These are phyloP conservation scores for Xylariales sp. DNA, from an alignment of 2,329 filamentous ascomycete species.

Conservation along the genomic window DNA sequence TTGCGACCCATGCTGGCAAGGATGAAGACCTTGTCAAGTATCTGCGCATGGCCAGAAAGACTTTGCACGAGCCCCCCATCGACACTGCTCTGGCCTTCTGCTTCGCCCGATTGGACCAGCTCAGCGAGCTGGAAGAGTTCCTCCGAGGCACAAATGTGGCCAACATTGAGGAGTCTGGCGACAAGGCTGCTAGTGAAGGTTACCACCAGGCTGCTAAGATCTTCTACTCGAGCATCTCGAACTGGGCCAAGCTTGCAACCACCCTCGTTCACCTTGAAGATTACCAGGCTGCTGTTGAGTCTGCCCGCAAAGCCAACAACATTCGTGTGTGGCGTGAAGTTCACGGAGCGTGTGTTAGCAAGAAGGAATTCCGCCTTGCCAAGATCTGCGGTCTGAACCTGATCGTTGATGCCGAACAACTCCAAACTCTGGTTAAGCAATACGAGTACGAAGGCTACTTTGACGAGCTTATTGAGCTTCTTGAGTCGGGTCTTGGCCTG, in stretches of 20 bases:
- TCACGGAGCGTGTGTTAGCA: constrained; percentile 89
- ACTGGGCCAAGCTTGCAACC: constrained; percentile 98
- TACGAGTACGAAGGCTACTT: constrained; percentile 98
- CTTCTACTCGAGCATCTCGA: constrained; percentile 96
- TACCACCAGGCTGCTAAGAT: constrained; percentile 97
- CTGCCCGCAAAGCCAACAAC: constrained; percentile 96
- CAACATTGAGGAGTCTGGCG: constrained; percentile 92
- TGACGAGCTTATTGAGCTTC: constrained; percentile 89
- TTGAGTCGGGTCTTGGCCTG: constrained; percentile 91
- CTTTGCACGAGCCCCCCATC: constrained; percentile 85
- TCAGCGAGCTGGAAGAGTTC: constrained; percentile 94
- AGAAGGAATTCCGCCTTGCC: constrained; percentile 98
- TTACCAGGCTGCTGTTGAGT: constrained; percentile 96
- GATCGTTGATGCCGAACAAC: constrained; percentile 94
- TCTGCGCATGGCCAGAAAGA: constrained; percentile 96
- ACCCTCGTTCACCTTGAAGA: constrained; percentile 96
- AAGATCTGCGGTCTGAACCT: constrained; percentile 98
- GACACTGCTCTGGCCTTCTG: constrained; percentile 93
- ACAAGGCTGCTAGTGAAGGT: constrained; percentile 95
- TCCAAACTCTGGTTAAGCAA: constrained; percentile 88
- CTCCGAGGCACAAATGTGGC: constrained; percentile 89
- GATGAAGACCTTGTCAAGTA: constrained; percentile 97
- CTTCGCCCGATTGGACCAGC: constrained; percentile 86
- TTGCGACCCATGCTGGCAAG: constrained; percentile 90
- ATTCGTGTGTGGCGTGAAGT: constrained; percentile 99